Base-by-base conservation (phyloP, 768 basidiomycete species). In the Ramaria rubella region DNA sequence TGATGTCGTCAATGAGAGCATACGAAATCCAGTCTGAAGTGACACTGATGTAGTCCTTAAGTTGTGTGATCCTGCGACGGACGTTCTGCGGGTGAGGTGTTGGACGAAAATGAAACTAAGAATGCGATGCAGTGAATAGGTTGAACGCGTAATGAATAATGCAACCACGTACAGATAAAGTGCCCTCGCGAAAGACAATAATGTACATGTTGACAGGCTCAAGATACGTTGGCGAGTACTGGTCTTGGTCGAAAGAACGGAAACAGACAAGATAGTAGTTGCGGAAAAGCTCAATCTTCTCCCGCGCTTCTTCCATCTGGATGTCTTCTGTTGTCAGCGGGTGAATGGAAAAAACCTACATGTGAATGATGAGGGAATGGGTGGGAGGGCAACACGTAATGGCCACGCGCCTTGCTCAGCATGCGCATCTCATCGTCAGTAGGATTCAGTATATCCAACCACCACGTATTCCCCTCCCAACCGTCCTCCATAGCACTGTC, bases 21-120 rank as follows among this genome's bases (percentile, higher is more conserved):
- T 99, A 99, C 4, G 94, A 97, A 62, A 99, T 99, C 96, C 96
- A 99, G 73, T 99, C 96, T 3, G 94, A 95, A 8, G 96, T 98
- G 65, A 98, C 96, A 61, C 81, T 87, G 69, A 99, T 98, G 73
- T 98, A 98, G 75, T 99, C 96, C 68, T 94, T 96, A 60, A 99
- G 87, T 68, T 98, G 96, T 72, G 96, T 98, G 66, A 99, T 99
- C 40, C 96, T 89, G 42, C 96, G 81, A 15, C 96, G 90, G 40
- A 99, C 96, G 68, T 95, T 98, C 69, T 96, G 94, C 0, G 96
- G 94, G 64, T 99, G 96, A 0, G 96, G 91, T 0, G 96, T 97
- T 4, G 93, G 90, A 24, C 92, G 81, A 79, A 97, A 98, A 70
- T 99, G 96, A 76, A 97, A 97, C 89, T 94, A 62, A 3, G 58